Evolutionary conservation across 2,329 filamentous ascomycete species (phyloP), one percentile per base, ranked within the genome.

Genomic region (Alternaria ventricosa): DNA sequence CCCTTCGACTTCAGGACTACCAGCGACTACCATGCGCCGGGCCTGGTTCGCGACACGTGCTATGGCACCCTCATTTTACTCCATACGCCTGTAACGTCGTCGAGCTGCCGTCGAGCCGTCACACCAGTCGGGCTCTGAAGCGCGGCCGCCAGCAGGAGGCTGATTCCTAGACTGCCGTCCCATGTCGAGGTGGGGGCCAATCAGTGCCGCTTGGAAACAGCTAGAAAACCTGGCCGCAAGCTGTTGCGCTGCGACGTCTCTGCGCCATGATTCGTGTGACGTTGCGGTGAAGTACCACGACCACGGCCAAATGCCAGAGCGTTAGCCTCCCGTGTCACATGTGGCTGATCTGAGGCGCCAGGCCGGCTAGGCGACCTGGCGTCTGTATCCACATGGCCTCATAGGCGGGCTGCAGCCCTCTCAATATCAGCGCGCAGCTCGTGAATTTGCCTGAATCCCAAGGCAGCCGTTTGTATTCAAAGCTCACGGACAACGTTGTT

Each of bases 221-320:
- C 74, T 76, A 75, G 75, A 78, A 77, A 73, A 69, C 72, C 68
- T 71, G 71, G 66, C 64, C 63, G 45, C 44, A 55, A 43, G 22
- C 43, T 59, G 63, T 50, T 58, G 65, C 66, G 60, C 54, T 60
- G 64, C 62, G 54, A 59, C 55, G 59, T 51, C 57, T 62, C 45
- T 53, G 57, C 36, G 50, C 63, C 57, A 63, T 70, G 73, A 75
- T 68, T 76, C 74, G 71, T 72, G 68, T 67, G 69, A 65, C 68
- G 61, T 66, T 36, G 54, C 57, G 60, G 56, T 54, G 20, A 55
- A 53, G 20, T 49, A 27, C n/a, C 18, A 49, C 51, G 12, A 10
- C 23, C 46, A 30, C 27, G 23, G 46, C 56, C 46, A 53, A 36
- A 36, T 53, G n/a, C 49, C 30, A 53, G 13, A 53, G 28, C 49